Conservation (phyloP, 2,329 filamentous ascomycete genomes). For the Zasmidium citrigriseum region DNA sequence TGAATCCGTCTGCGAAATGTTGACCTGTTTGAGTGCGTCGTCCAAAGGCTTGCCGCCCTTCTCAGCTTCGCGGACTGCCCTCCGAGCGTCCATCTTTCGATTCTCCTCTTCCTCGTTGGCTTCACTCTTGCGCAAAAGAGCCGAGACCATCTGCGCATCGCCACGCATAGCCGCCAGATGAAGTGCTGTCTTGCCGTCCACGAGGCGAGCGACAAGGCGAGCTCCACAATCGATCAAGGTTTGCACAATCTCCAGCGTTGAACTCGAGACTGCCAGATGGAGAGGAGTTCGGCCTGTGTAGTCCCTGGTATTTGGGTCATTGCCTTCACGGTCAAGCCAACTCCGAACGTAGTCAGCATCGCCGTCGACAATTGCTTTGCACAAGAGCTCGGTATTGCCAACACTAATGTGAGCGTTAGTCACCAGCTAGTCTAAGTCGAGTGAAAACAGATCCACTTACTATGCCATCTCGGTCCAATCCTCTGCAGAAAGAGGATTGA, state of each 20-base stretch:
- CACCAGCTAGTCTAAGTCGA: too few species aligned
- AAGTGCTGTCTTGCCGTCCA: slow-evolving; percentile 79
- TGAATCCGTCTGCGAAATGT: not conserved
- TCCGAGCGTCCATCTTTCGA: slow-evolving; percentile 42
- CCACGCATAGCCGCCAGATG: slow-evolving; percentile 77
- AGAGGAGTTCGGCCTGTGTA: slow-evolving; percentile 78
- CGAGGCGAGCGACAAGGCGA: slow-evolving; percentile 71
- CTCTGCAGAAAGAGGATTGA: slow-evolving; percentile 77
- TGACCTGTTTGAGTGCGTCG: slow-evolving; percentile 14
- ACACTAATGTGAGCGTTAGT: slow-evolving; percentile 41
- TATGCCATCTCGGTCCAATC: slow-evolving; percentile 95
- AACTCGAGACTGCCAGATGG: slow-evolving; percentile 71
- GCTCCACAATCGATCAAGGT: slow-evolving; percentile 71
- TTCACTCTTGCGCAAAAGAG: slow-evolving; percentile 72
- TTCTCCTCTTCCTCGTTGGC: slow-evolving; percentile 70
- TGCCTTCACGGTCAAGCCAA: slow-evolving; percentile 67
- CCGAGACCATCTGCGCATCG: slow-evolving; percentile 66
- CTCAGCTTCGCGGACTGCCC: slow-evolving; percentile 38
- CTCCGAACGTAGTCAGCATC: slow-evolving; percentile 70
- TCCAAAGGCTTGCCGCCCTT: slow-evolving; percentile 13
- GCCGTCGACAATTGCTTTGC: slow-evolving; percentile 76
- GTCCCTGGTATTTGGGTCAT: slow-evolving; percentile 72
- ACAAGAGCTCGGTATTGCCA: slow-evolving; percentile 74
- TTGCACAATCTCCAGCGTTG: slow-evolving; percentile 69
- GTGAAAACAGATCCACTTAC: too few species aligned